These are phyloP conservation scores for Puccinellia tenuiflora DNA, from an alignment of 176 grass and related monocot genomes.

Conservation along the genomic window DNA sequence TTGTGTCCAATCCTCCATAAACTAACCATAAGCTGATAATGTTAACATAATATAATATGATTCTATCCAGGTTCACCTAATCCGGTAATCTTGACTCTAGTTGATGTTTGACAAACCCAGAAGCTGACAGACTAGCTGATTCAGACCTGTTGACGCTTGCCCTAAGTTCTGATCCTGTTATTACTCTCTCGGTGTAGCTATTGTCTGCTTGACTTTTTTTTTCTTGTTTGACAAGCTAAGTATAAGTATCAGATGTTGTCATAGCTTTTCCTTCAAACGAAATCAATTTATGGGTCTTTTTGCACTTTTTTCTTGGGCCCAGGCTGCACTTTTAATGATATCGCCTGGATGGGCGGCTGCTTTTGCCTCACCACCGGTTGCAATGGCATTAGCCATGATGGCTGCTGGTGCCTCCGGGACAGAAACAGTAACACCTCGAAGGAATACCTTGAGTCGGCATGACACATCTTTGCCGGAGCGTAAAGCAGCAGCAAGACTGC, in stretches of 20 bases:
- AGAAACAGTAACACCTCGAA: slow-evolving; percentile 61
- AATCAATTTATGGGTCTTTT: slow-evolving; percentile 7
- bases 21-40: slow-evolving; percentile 4
- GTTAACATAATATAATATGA: neutral
- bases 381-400: slow-evolving; percentile 98
- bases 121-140: neutral
- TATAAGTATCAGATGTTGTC: neutral
- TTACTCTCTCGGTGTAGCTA: neutral
- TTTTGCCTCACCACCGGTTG: slow-evolving; percentile 98
- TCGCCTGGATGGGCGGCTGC: slow-evolving; percentile 96
- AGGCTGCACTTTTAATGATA: slow-evolving; percentile 88
- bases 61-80: neutral
- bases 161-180: neutral
- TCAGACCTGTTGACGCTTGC: neutral
- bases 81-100: neutral
- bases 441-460: slow-evolving; percentile 57
- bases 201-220: slow-evolving; percentile 1
- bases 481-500: slow-evolving; percentile 57
- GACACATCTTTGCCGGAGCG: slow-evolving; percentile 68
- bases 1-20: neutral
- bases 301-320: slow-evolving; percentile 4
- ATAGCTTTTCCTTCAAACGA: neutral
- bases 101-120: neutral
- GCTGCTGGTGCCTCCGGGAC: slow-evolving; percentile 90
- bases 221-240: neutral